Base-by-base conservation (phyloP, 495 filamentous ascomycete genomes). In the Astrothelium macrocarpum region DNA sequence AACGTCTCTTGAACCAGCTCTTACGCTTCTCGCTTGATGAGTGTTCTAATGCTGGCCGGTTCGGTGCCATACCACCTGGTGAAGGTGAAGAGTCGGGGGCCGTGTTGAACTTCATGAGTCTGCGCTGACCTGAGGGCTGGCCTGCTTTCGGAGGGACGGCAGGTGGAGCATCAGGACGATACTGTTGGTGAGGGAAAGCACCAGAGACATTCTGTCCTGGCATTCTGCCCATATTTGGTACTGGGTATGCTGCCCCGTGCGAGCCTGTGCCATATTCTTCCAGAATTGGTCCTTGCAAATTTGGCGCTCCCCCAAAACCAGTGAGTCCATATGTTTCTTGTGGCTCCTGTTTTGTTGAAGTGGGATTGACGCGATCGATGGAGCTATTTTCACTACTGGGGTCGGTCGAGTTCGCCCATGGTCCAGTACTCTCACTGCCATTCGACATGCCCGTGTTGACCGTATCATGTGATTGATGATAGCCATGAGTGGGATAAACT, bases 351-450 rank as follows among this genome's bases (percentile, higher is more conserved):
- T 85, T 82, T 2, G 64, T 10, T 16, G 65, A 71, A 74, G 65
- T 73, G 73, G 49, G 23, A 56, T 68, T 72, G 68, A 85, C 75
- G 59, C 89, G 86, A 66, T 96, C 90, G 62, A 92, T 81, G 2
- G 90, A 95, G 76, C 89, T 95, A 75, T 95, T 95, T 64, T 95
- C 85, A 64, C 90, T 94, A 73, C 88, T 95, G 1, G 90, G 91
- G 67, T 96, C 90, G 34, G 90, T 95, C 49, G 86, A 87, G 71
- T 91, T 90, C n/a, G 84, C 87, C 68, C 81, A 84, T 18, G 84
- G 83, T 49, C 94, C 89, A 53, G 80, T 80, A 59, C 77, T 84
- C 59, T 85, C 83, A 59, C 84, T 87, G 36, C 85, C 88, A 59
- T 85, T 87, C 34, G 85, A 87, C 11, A 86, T 85, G 0, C 81